Percentiles rank a stretch among this genome's conserved stretches.
These are phyloP conservation scores for Penicillium corylophilum DNA, from an alignment of 2,329 filamentous ascomycete genomes.

Conservation along the genomic window DNA sequence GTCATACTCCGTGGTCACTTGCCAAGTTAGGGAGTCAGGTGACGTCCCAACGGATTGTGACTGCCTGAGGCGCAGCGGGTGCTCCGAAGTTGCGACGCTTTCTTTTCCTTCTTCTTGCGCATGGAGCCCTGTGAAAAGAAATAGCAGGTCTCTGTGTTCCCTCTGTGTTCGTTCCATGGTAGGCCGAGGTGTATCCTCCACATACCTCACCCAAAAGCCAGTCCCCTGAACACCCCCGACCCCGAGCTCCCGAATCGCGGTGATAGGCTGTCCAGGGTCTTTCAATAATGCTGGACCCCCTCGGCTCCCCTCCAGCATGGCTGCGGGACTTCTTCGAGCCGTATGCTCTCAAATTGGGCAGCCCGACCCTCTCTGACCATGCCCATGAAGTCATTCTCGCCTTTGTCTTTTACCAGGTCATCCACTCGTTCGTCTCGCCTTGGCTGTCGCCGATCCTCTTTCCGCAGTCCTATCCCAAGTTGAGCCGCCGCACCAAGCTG, in stretches of 20 bases:
- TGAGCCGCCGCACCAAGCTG: conserved; percentile 57
- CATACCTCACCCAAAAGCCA: conserved; percentile 8
- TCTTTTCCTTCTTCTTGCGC: conserved; percentile 12
- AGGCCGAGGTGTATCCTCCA: conserved; percentile 6
- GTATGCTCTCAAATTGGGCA: conserved; percentile 50
- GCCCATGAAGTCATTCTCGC: conserved; percentile 61
- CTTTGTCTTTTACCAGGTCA: conserved; percentile 56
- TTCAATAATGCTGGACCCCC: conserved; percentile 45
- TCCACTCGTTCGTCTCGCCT: conserved; percentile 56
- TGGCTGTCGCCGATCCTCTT: conserved; percentile 54
- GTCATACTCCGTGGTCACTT: conserved; percentile 8
- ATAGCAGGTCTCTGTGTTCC: background rate
- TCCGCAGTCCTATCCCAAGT: conserved; percentile 53
- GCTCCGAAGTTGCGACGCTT: conserved; percentile 8
- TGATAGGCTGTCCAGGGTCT: conserved; percentile 16
- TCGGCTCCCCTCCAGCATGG: conserved; percentile 51
- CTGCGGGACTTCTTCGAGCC: conserved; percentile 51
- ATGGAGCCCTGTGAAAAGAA: conserved; percentile 8
- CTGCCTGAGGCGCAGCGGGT: conserved; percentile 20
- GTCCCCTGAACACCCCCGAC: conserved; percentile 3
- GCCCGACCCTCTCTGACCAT: conserved; percentile 59
- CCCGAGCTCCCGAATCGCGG: conserved; percentile 19
- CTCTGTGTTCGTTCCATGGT: conserved; percentile 8
- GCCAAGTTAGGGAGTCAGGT: conserved; percentile 15
- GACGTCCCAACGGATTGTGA: conserved; percentile 17